Evolutionary conservation across 768 basidiomycete species (phyloP), one percentile per base, ranked within the genome.

Genomic region (Boletus pseudopeckii): DNA sequence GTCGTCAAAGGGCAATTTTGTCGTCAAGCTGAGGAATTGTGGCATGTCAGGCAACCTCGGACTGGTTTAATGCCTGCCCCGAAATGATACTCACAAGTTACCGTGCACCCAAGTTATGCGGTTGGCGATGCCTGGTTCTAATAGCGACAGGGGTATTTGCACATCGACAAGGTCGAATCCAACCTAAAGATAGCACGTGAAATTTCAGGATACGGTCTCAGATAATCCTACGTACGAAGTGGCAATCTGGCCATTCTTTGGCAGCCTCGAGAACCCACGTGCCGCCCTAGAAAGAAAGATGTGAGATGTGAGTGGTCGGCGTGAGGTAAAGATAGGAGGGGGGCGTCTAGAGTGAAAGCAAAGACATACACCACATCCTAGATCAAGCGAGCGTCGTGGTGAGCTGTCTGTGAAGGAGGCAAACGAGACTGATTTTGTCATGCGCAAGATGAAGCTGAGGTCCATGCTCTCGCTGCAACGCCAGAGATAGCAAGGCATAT

Each of bases 151-250:
- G 22, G 86, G 80, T 49, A 86, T 75, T 71, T 91, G 89, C 2
- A 90, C 73, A 57, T 89, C 83, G 38, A 89, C 84, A 44, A 91
- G 74, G 69, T 91, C 89, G 64, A 88, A 88, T 40, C 89, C 89
- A 55, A 91, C 81, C 88, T 90, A 46, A 41, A 45, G 43, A 54
- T 48, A 17, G 42, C 24, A 45, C 40, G 47, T 56, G 54, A 58
- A 45, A 28, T 40, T 7, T 38, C 26, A 50, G 33, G 32, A 24
- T 5, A 11, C 9, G 26, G 5, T 37, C n/a, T 30, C 4, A 15
- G n/a, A 43, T 4, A 26, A 50, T 32, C 24, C 36, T 42, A 72
- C 84, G 52, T 66, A 88, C 86, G 55, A 89, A 83, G 53, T 81
- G 72, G 60, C 83, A 83, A 18, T 79, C 69, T 14, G 79, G 78